Conservation (phyloP, 2,329 filamentous ascomycete species). For the Chaetomium olivaceum region DNA sequence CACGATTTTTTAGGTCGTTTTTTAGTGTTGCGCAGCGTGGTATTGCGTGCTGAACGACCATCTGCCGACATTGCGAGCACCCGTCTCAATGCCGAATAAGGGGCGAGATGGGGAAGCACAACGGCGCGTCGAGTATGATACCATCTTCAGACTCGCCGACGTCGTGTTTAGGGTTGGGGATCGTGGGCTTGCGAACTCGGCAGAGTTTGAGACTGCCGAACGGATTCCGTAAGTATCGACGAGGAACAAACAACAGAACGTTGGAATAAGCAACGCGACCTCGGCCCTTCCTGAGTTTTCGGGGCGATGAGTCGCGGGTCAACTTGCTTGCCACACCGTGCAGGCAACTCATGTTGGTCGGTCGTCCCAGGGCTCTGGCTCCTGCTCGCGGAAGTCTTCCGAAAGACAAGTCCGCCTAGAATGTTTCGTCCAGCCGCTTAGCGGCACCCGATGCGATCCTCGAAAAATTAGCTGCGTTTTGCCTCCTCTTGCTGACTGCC, state of each 20-base stretch:
- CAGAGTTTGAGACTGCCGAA: neutral
- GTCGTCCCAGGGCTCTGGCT: neutral
- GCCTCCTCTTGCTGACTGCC: too few relatives aligned
- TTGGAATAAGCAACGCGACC: neutral
- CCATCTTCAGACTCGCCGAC: neutral
- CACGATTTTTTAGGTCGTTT: neutral
- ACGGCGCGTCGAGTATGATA: neutral
- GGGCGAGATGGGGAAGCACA: neutral
- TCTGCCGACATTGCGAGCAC: constrained; percentile 20
- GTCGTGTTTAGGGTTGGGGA: neutral
- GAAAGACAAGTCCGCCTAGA: neutral
- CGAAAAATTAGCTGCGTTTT: neutral
- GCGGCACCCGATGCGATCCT: neutral
- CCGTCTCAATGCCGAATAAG: constrained; percentile 15
- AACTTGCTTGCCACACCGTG: neutral
- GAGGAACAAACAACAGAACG: neutral
- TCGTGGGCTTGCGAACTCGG: neutral
- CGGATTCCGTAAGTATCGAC: neutral
- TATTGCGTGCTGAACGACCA: constrained; percentile 4
- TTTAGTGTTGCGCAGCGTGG: constrained; percentile 2
- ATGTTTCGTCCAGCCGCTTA: neutral
- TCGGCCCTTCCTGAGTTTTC: neutral
- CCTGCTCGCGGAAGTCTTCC: neutral
- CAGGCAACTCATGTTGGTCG: neutral
- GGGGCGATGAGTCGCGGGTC: neutral